These are phyloP conservation scores for Gnaphalium uliginosum DNA, from an alignment of 129 eudicot species.

Conservation along the genomic window DNA sequence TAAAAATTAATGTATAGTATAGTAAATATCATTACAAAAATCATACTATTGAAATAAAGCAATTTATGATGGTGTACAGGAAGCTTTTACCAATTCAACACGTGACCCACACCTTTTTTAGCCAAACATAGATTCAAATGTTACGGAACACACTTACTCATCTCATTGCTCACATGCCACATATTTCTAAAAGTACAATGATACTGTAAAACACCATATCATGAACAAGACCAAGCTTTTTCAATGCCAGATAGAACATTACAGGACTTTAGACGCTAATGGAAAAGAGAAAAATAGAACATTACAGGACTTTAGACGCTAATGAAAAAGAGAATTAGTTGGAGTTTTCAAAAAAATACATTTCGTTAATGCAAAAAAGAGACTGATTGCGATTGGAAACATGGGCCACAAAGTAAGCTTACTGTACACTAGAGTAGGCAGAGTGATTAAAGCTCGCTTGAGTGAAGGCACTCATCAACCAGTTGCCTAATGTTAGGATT, in stretches of 20 bases:
- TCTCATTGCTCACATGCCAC: background rate
- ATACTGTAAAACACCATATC: background rate
- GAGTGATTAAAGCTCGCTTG: slow-evolving; percentile 61
- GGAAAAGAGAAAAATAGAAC: slow-evolving; percentile 9
- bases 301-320: background rate
- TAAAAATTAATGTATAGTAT: no score
- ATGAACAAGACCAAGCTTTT: background rate
- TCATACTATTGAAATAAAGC: no score
- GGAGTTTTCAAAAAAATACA: background rate
- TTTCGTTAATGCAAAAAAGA: slow-evolving; percentile 23
- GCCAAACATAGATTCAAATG: background rate
- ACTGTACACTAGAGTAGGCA: slow-evolving; percentile 34
- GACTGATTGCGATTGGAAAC: slow-evolving; percentile 3
- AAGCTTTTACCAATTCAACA: no score
- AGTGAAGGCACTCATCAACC: slow-evolving; percentile 84
- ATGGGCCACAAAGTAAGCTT: slow-evolving; percentile 17
- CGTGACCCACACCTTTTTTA: no score
- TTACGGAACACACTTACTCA: background rate
- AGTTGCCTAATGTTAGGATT: slow-evolving; percentile 91
- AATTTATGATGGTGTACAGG: no score
- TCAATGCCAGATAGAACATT: slow-evolving; percentile 4
- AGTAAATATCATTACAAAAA: no score
- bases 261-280: background rate
- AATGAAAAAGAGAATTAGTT: slow-evolving; percentile 3
- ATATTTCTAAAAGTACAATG: background rate